Evolutionary conservation across 179 eudicot species (phyloP).

Genomic region (Drosera spatulata): DNA sequence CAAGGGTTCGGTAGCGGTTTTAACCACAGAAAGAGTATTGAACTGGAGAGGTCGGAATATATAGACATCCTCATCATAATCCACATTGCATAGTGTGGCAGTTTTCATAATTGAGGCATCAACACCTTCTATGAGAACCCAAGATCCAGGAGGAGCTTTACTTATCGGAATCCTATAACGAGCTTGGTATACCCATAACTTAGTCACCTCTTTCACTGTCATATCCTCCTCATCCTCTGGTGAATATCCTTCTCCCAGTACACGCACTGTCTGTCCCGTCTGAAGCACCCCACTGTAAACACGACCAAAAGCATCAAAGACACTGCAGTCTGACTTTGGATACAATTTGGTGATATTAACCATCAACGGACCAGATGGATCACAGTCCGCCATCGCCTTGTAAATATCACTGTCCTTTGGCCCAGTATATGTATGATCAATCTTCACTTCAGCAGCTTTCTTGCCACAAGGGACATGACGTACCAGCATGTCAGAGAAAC

Average conservation of each 20-base stretch:
- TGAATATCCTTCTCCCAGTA: constrained; percentile 97
- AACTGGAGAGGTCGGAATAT: constrained; percentile 94
- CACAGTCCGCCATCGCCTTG: constrained; percentile 79
- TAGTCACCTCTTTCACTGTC: constrained; percentile 93
- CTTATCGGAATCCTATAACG: constrained; percentile 93
- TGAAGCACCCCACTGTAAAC: constrained; percentile 87
- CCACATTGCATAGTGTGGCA: constrained; percentile 77
- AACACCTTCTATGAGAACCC: constrained; percentile 99
- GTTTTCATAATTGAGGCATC: constrained; percentile 99
- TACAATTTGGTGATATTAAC: constrained; percentile 88
- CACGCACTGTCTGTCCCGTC: constrained; percentile 91
- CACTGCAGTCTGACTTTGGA: constrained; percentile 97
- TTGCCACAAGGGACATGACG: constrained; percentile 87
- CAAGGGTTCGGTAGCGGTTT: constrained; percentile 96
- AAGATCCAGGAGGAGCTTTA: constrained; percentile 97
- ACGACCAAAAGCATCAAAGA: constrained; percentile 98
- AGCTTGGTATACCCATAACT: constrained; percentile 96
- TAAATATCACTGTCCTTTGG: constrained; percentile 62
- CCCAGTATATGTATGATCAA: constrained; percentile 87
- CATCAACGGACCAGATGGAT: constrained; percentile 90
- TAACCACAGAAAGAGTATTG: constrained; percentile 97
- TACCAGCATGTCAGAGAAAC: constrained; percentile 98
- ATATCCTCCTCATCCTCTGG: constrained; percentile 99
- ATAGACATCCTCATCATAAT: constrained; percentile 74
- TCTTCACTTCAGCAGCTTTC: constrained; percentile 77